phyloP scores from a whole-genome alignment of 768 basidiomycete genomes.

The Daedalea quercina region DNA sequence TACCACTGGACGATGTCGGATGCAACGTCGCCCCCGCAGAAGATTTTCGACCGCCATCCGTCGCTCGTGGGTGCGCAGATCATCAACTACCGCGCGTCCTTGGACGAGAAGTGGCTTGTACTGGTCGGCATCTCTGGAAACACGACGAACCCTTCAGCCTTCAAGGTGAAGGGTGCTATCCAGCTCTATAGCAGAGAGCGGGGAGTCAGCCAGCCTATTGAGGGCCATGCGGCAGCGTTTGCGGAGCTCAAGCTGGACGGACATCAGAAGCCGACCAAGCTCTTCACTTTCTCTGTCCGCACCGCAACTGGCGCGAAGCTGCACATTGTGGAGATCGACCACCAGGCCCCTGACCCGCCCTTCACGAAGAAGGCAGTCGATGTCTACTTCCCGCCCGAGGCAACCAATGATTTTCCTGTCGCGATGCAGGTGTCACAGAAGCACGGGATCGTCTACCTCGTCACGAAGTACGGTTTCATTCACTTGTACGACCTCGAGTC shows the following conservation, averaged over 20 bases:
- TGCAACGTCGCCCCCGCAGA: conserved; percentile 72
- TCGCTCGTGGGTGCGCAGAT: conserved; percentile 94
- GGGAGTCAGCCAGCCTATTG: conserved; percentile 94
- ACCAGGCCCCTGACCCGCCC: conserved; percentile 83
- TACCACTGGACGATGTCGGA: conserved; percentile 85
- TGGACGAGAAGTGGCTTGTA: conserved; percentile 97
- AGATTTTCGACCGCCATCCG: conserved; percentile 94
- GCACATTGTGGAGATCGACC: conserved; percentile 97
- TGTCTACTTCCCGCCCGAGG: conserved; percentile 98
- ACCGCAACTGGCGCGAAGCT: conserved; percentile 99
- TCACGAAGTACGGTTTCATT: conserved; percentile 99
- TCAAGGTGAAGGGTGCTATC: conserved; percentile 99
- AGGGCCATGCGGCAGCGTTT: conserved; percentile 97
- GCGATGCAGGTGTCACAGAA: conserved; percentile 98
- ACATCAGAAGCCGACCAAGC: conserved; percentile 74
- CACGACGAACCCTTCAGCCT: conserved; percentile 86
- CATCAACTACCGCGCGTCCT: conserved; percentile 92
- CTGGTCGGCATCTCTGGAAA: conserved; percentile 93
- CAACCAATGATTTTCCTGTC: conserved; percentile 97
- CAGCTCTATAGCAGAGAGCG: conserved; percentile 93
- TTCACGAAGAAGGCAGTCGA: conserved; percentile 98
- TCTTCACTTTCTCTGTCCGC: conserved; percentile 93
- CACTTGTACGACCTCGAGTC: conserved; percentile 98
- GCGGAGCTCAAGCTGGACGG: conserved; percentile 90
- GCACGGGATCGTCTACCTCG: conserved; percentile 94